phyloP scores from a whole-genome alignment of 2,329 filamentous ascomycete species.

The Sphaceloma murrayae region DNA sequence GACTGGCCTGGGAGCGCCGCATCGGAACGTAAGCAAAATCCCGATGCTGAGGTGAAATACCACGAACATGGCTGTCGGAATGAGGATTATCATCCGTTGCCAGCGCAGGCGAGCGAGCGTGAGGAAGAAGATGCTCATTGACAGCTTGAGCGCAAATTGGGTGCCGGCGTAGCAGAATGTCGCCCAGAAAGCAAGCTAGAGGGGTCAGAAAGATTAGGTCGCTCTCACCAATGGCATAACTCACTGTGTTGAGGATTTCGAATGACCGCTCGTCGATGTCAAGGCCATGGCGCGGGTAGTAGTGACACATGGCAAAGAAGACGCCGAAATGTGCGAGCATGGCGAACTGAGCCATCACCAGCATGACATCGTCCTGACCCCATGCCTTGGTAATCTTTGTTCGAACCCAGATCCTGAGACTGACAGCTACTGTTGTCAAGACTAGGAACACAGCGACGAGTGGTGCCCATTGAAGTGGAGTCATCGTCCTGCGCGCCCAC shows the following conservation, averaged over 20 bases:
- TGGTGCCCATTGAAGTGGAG: slow-evolving; percentile 6
- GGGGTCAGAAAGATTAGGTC: neutral
- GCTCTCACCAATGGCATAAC: neutral
- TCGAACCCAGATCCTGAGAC: slow-evolving; percentile 3
- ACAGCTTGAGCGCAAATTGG: slow-evolving; percentile 6
- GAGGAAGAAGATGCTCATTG: slow-evolving; percentile 9
- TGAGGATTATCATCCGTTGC: slow-evolving; percentile 4
- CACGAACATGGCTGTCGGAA: slow-evolving; percentile 9
- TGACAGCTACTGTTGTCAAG: neutral
- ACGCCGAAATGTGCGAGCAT: slow-evolving; percentile 7
- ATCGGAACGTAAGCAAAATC: slow-evolving; percentile 1
- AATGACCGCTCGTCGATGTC: neutral
- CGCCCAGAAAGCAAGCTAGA: slow-evolving; percentile 9
- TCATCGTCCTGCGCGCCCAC: neutral
- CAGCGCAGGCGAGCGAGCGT: slow-evolving; percentile 1
- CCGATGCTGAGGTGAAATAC: neutral
- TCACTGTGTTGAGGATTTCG: slow-evolving; percentile 3
- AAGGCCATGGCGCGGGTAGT: neutral
- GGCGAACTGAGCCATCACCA: slow-evolving; percentile 6
- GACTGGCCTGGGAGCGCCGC: slow-evolving; percentile 5
- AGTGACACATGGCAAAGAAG: slow-evolving; percentile 1
- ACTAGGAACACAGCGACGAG: neutral
- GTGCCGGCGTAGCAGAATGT: slow-evolving; percentile 9
- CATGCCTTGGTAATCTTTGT: neutral
- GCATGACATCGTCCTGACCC: slow-evolving; percentile 12